These are phyloP conservation scores for Thalassiosira ordinaria DNA, from an alignment of 352 stramenopile species.

Conservation along the genomic window DNA sequence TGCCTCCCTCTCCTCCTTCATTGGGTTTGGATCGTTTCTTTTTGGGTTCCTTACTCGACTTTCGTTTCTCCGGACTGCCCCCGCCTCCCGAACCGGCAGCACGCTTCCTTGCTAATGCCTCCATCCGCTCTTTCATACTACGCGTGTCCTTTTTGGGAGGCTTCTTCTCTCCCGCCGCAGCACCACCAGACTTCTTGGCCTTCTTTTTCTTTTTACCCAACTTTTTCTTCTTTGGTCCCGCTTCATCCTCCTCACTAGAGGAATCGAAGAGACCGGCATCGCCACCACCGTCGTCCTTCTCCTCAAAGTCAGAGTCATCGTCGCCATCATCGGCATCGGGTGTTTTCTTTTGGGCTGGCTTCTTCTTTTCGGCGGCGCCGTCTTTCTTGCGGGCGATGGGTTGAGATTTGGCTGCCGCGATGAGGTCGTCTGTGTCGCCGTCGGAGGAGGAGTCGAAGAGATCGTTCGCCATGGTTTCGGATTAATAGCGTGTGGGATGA, in stretches of 20 bases:
- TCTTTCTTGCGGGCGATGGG: constrained; percentile 42
- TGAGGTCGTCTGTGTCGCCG: constrained; percentile 53
- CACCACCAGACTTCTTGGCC: constrained; percentile 4
- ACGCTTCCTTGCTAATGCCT: constrained; percentile 45
- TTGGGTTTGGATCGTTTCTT: constrained; percentile 41
- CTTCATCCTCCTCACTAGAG: constrained; percentile 67
- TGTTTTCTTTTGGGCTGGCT: constrained; percentile 3
- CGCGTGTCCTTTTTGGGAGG: constrained; percentile 71
- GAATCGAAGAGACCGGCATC: constrained; percentile 75
- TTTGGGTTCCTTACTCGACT: constrained; percentile 18
- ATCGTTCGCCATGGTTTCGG: too few species aligned
- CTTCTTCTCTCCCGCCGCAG: constrained; percentile 29
- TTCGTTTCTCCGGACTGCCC: constrained; percentile 14
- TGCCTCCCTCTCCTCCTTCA: not conserved
- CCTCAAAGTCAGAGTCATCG: constrained; percentile 29
- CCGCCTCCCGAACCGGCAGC: not conserved
- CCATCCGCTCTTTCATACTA: constrained; percentile 68
- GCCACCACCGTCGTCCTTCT: constrained; percentile 50
- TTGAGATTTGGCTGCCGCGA: constrained; percentile 49
- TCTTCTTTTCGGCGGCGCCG: constrained; percentile 13
- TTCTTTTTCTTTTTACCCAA: constrained; percentile 49
- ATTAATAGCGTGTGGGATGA: too few species aligned
- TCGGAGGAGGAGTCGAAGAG: constrained; percentile 50
- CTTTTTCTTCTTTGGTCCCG: constrained; percentile 32
- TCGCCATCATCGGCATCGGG: constrained; percentile 42